Evolutionary conservation across 768 basidiomycete genomes (phyloP).

Genomic region (Mycena amicta): DNA sequence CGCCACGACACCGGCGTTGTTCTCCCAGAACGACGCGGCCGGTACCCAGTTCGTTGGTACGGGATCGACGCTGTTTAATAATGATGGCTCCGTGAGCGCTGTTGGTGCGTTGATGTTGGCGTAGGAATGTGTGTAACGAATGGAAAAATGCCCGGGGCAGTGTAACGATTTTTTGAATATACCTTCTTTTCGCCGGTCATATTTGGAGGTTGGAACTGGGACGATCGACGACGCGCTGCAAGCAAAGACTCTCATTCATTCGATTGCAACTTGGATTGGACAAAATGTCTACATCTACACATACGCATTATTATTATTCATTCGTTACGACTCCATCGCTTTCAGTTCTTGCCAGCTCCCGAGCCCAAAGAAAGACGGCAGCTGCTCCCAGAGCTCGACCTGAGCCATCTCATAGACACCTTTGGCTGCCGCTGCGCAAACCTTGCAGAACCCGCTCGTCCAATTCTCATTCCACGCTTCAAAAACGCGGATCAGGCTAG

Average conservation of each 20-base stretch:
- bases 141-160: too few species aligned
- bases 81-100: conserved; percentile 24
- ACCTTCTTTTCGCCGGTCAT: too few species aligned
- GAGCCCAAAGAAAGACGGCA: conserved; percentile 14
- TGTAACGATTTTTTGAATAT: background rate
- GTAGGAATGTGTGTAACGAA: too few species aligned
- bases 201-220: background rate
- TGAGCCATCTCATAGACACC: background rate
- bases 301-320: background rate
- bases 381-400: conserved; percentile 4
- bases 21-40: conserved; percentile 21
- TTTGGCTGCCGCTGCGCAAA: conserved; percentile 6
- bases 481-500: background rate
- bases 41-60: conserved; percentile 27
- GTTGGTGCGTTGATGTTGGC: conserved; percentile 24
- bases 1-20: conserved; percentile 33
- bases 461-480: background rate
- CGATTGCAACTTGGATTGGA: background rate
- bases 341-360: conserved; percentile 7
- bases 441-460: background rate
- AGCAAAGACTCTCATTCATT: background rate
- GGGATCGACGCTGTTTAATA: conserved; percentile 35
- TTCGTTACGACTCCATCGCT: conserved; percentile 2
- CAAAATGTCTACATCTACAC: background rate
- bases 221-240: background rate